phyloP scores from a whole-genome alignment of 345 rosid species.

The Salix caprea region DNA sequence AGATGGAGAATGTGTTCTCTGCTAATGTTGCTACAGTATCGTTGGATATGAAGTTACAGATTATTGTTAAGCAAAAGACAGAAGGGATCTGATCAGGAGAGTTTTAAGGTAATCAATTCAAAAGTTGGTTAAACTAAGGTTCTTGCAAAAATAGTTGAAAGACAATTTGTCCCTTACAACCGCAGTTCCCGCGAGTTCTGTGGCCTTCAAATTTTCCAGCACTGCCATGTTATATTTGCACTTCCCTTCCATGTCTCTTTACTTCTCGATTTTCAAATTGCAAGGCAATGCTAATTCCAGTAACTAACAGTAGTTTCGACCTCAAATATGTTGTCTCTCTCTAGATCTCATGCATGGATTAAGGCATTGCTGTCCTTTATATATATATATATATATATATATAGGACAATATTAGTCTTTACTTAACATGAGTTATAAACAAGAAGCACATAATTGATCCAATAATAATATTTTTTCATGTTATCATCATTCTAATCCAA shows the following conservation, averaged over 20 bases:
- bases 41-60: slow-evolving; percentile 8
- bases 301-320: background rate
- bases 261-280: background rate
- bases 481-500: too few species aligned
- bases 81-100: slow-evolving; percentile 57
- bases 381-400: too few species aligned
- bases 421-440: too few species aligned
- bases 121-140: slow-evolving; percentile 30
- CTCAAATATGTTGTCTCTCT: too few species aligned
- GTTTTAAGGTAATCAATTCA: slow-evolving; percentile 39
- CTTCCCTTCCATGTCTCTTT: background rate
- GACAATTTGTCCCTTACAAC: slow-evolving; percentile 14
- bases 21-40: slow-evolving; percentile 2
- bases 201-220: background rate
- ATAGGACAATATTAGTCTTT: too few species aligned
- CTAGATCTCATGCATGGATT: too few species aligned
- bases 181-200: slow-evolving; percentile 32
- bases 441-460: too few species aligned
- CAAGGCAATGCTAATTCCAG: background rate
- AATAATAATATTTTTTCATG: too few species aligned
- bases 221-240: background rate
- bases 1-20: background rate
- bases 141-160: slow-evolving; percentile 12
- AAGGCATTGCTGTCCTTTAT: too few species aligned
- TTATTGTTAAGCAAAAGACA: slow-evolving; percentile 10